phyloP scores from a whole-genome alignment of 306 rosid species.

The Acacia acuminata region DNA sequence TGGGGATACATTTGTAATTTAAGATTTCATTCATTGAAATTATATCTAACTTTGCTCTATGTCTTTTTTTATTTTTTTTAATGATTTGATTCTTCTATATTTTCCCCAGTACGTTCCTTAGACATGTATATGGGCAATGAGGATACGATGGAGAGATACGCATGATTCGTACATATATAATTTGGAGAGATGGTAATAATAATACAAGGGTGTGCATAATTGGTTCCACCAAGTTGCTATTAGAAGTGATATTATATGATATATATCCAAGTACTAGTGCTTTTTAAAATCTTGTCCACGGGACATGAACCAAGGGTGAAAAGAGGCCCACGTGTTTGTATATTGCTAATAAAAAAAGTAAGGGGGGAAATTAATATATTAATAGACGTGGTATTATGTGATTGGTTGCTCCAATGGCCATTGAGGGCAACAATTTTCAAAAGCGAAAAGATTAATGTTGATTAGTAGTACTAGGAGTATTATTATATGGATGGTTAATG shows the following conservation, averaged over 20 bases:
- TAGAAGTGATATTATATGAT: conserved; percentile 25
- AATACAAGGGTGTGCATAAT: conserved; percentile 44
- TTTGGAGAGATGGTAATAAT: conserved; percentile 3
- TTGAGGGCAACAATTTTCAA: conserved; percentile 43
- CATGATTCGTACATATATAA: conserved; percentile 21
- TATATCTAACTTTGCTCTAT: conserved; percentile 10
- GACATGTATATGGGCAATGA: background rate
- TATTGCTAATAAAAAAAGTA: conserved; percentile 51
- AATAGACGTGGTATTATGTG: conserved; percentile 25
- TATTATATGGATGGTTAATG: conserved; percentile 21
- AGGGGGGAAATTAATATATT: background rate
- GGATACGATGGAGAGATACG: conserved; percentile 38
- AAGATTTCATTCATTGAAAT: conserved; percentile 61
- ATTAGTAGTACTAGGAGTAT: background rate
- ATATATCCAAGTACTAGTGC: conserved; percentile 7
- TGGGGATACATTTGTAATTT: conserved; percentile 50
- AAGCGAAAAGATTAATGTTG: background rate
- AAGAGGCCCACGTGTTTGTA: conserved; percentile 47
- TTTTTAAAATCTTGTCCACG: conserved; percentile 59
- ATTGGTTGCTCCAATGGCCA: conserved; percentile 35
- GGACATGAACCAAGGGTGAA: conserved; percentile 67
- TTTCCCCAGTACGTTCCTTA: conserved; percentile 3
- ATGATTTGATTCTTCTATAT: conserved; percentile 19
- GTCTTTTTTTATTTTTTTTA: too few relatives aligned
- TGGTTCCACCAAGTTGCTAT: conserved; percentile 56